Base-by-base conservation (phyloP, 78 protist species). In the Cavenderia fasciculata region DNA sequence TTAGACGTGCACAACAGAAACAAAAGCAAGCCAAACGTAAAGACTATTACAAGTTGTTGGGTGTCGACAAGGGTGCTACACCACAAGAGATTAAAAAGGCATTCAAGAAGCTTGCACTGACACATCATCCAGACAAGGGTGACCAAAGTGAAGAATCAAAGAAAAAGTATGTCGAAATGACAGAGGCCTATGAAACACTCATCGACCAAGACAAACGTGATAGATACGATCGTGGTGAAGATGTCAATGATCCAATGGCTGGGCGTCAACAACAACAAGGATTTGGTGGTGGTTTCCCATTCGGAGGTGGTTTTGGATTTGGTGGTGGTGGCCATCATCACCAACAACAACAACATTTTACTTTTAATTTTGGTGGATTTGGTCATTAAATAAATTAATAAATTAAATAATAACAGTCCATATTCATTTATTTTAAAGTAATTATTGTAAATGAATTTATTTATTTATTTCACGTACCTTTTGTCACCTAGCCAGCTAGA, bases 131-230 rank as follows among this genome's bases (percentile, higher is more conserved):
- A 12, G 93, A 87, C 29, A 62, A 56, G 46, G 82, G 77, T 52
- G 87, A 73, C 18, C 21, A 61, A 23, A 25, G 56, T 18, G 96
- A 94, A 27, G 96, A 90, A 27, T 96, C 97, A 0, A 66, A 74
- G 46, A 66, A 94, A 66, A 36, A 44, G 59, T 96, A 92, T 86
- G 91, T 94, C 61, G 96, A 94, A 44, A 66, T 96, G 34, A 76
- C 63, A 54, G 56, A 82, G 31, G 96, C 97, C 21, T 95, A 94
- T 46, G 95, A 88, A 29, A 71, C 79, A 1, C 51, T 95, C 8
- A 25, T 38, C 0, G 97, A 95, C 65, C 51, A 85, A 57, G 86
- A 84, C 31, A 94, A 94, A 34, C 57, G 97, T 27, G 90, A 84
- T 11, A 27, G 86, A 43, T 95, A 94, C n/a, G 97, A 95, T 54